Base-by-base conservation (phyloP, 176 grass and related monocot species). In the Bothriochloa decipiens region DNA sequence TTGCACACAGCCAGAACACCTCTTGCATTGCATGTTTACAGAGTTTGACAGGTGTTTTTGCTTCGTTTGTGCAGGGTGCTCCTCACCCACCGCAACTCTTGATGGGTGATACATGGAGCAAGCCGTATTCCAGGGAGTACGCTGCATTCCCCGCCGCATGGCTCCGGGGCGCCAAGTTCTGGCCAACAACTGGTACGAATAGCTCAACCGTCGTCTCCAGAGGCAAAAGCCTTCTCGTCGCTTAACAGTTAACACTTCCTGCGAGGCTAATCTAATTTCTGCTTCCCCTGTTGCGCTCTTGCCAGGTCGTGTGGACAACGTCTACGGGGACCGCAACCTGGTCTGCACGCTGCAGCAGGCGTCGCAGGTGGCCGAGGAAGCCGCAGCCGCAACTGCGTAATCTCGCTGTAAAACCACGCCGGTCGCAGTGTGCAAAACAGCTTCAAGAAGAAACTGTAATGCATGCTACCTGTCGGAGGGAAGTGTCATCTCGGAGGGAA, bases 291-390 rank as follows among this genome's bases (percentile, higher is more conserved):
- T 81, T 84, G 13, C 4, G 9, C 1, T 62, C 10, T 12, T 62
- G 58, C 17, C 41, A 99, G 97, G 93, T 29, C 97, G 97, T 26
- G 90, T 99, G 80, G 93, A 99, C 89, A 99, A 99, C 36, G 97
- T 99, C 83, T 99, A 99, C 32, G 97, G 97, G 4, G 97, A 99
- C 66, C 93, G 97, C 46, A 96, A 99, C 81, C 93, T 99, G 78
- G 84, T 94, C 80, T 96, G 88, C 88, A 99, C 97, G 46, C 97
- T 96, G 76, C 91, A 91, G n/a, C 91, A 91, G 15, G 91, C 82
- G 11, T 84, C 93, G 46, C 89, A 96, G 86, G 92, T 94, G 84
- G 72, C 91, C 16, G 97, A 99, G 77, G 97, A 96, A 89, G 93
- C 89, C 66, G 91, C 96, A 8, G 96, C 91, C 68, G 96, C 97